These are phyloP conservation scores for Myochromella boudieri DNA, from an alignment of 768 basidiomycete species.

Conservation along the genomic window DNA sequence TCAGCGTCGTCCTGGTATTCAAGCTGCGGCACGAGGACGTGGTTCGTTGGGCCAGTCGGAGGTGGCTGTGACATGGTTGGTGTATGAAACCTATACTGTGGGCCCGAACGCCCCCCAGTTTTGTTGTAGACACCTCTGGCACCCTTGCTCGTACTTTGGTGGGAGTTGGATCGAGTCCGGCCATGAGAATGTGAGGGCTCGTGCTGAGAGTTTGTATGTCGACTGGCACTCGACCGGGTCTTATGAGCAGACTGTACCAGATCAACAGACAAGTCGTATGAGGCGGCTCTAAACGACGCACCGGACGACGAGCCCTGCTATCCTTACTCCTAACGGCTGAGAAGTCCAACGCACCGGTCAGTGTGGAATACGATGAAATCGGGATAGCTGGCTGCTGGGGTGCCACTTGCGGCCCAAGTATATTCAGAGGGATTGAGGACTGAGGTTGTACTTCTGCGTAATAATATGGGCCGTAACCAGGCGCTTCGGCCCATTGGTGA, in stretches of 20 bases:
- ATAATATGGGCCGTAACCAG: too few relatives aligned
- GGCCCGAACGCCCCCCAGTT: too few relatives aligned
- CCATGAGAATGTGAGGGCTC: constrained; percentile 13
- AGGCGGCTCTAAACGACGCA: constrained; percentile 3
- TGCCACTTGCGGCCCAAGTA: constrained; percentile 6
- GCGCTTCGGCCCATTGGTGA: constrained; percentile 13
- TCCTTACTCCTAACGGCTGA: background rate
- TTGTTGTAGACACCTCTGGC: background rate
- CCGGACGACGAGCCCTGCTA: constrained; percentile 6
- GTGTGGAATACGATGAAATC: constrained; percentile 20
- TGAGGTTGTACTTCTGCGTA: background rate
- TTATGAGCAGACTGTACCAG: constrained; percentile 12
- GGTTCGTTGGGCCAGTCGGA: constrained; percentile 23
- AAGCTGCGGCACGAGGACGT: constrained; percentile 25
- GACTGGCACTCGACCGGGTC: background rate
- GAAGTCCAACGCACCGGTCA: constrained; percentile 18
- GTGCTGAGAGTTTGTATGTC: constrained; percentile 11
- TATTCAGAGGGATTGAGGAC: constrained; percentile 1
- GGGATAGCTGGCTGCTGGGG: constrained; percentile 9
- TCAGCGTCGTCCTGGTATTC: constrained; percentile 21
- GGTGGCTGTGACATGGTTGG: background rate
- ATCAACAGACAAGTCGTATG: background rate
- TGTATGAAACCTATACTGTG: too few relatives aligned
- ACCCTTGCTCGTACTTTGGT: constrained; percentile 9
- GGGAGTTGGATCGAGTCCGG: constrained; percentile 7